Evolutionary conservation across 2,329 filamentous ascomycete genomes (phyloP), one percentile per base, ranked within the genome.

Genomic region (Penicillium sp.): DNA sequence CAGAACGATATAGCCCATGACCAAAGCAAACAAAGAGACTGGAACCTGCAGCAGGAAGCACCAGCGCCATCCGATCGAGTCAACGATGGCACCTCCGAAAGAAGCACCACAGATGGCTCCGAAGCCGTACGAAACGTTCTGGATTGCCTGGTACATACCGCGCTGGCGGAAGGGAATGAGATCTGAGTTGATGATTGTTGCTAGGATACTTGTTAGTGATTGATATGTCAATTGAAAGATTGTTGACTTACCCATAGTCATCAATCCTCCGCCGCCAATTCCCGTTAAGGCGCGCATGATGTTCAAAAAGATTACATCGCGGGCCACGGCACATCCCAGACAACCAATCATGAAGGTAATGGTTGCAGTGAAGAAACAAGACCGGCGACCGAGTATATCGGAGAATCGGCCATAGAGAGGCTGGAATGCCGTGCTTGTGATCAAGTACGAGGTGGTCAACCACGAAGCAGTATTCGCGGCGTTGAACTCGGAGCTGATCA

Each of bases 381-480:
- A 76, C 58, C 73, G 66, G 15, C 75, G 76, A 11, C 89, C 89
- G 55, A 91, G 74, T 0, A 87, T 85, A 72, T 93, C 89, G 2
- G 87, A 91, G 8, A 92, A 74, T 1, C 90, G 82, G 4, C 88
- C 89, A 59, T 90, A 83, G 1, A 92, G 75, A 2, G 90, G 89
- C 73, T 92, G 88, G 57, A 90, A 87, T 8, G 87, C 84, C 60
- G 44, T 86, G 80, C 68, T 87, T 75, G 68, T 87, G 36, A 88
- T 86, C 74, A 87, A 81, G 66, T 87, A 86, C 0, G 84, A 86
- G 59, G 87, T 87, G 40, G 82, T 83, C 48, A 87, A 65, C 68
- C 76, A 77, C 19, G 72, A 78, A 0, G 76, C 75, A 0, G 75
- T 78, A 49, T 79, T 79, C 3, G 75, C 75, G 5, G 77, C 76